phyloP scores from a whole-genome alignment of 495 filamentous ascomycete species.

The Hypoxylon subgilvum region DNA sequence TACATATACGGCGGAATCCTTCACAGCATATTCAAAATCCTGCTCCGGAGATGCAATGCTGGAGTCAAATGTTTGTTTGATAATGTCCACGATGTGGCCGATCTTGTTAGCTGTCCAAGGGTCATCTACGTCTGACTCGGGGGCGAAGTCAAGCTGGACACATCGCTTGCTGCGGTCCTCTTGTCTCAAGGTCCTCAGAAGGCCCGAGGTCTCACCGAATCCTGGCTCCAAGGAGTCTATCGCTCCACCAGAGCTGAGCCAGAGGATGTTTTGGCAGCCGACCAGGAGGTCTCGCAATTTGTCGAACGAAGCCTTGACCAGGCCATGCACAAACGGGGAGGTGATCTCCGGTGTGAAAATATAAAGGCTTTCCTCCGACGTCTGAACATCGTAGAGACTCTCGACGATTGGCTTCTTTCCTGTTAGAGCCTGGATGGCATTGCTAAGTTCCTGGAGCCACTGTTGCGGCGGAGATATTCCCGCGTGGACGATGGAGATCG shows the following conservation, averaged over 20 bases:
- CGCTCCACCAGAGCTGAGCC: conserved; percentile 25
- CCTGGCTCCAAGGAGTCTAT: background rate
- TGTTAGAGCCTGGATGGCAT: background rate
- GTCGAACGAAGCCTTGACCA: conserved; percentile 10
- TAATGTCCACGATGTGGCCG: background rate
- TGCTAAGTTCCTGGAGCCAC: conserved; percentile 11
- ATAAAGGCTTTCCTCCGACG: conserved; percentile 13
- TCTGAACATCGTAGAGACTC: conserved; percentile 8
- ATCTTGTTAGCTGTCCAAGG: conserved; percentile 15
- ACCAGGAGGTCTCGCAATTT: conserved; percentile 10
- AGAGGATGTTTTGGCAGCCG: conserved; percentile 14
- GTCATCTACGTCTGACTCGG: background rate
- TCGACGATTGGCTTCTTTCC: background rate
- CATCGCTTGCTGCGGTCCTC: conserved; percentile 21
- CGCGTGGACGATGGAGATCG: conserved; percentile 1
- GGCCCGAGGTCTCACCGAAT: conserved; percentile 12
- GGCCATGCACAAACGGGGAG: conserved; percentile 14
- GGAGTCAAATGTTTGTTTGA: conserved; percentile 15
- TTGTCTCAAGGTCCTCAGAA: conserved; percentile 21
- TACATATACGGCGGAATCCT: conserved; percentile 18
- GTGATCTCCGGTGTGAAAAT: conserved; percentile 26
- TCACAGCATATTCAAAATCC: conserved; percentile 35
- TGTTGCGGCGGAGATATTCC: background rate
- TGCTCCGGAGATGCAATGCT: background rate
- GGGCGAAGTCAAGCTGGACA: conserved; percentile 27